These are phyloP conservation scores for Neurospora sp. DNA, from an alignment of 495 filamentous ascomycete species.

Conservation along the genomic window DNA sequence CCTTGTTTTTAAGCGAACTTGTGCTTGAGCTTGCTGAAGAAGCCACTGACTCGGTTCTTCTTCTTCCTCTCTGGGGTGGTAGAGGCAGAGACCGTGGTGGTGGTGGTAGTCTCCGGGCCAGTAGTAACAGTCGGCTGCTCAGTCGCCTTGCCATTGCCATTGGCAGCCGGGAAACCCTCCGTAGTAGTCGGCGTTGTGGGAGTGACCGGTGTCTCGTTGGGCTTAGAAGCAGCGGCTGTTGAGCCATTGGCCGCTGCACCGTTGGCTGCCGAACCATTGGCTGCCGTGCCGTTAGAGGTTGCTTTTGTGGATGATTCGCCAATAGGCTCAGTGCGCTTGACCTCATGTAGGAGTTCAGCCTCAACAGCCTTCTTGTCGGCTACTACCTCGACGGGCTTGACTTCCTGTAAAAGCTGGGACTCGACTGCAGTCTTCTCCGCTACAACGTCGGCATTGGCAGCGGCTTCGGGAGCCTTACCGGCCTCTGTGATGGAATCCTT, in stretches of 20 bases:
- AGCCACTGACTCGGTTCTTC: slow-evolving; percentile 48
- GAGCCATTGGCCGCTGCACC: background rate
- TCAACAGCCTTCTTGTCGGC: slow-evolving; percentile 69
- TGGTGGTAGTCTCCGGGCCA: slow-evolving; percentile 15
- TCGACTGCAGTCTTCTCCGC: slow-evolving; percentile 75
- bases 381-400: slow-evolving; percentile 42
- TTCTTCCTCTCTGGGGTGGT: slow-evolving; percentile 37
- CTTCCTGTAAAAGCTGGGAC: slow-evolving; percentile 48
- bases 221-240: slow-evolving; percentile 1
- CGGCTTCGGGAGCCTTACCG: slow-evolving; percentile 59
- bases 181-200: background rate
- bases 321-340: slow-evolving; percentile 10
- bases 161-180: background rate
- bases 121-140: slow-evolving; percentile 14
- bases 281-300: background rate
- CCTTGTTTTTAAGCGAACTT: slow-evolving; percentile 32
- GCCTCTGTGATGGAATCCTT: slow-evolving; percentile 62
- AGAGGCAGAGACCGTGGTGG: slow-evolving; percentile 22
- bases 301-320: slow-evolving; percentile 12
- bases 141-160: slow-evolving; percentile 3
- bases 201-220: background rate
- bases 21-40: slow-evolving; percentile 50
- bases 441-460: slow-evolving; percentile 54
- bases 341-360: slow-evolving; percentile 39
- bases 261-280: background rate